Conservation (phyloP, 2,329 filamentous ascomycete species). For the Pyrenochaeta sp. region DNA sequence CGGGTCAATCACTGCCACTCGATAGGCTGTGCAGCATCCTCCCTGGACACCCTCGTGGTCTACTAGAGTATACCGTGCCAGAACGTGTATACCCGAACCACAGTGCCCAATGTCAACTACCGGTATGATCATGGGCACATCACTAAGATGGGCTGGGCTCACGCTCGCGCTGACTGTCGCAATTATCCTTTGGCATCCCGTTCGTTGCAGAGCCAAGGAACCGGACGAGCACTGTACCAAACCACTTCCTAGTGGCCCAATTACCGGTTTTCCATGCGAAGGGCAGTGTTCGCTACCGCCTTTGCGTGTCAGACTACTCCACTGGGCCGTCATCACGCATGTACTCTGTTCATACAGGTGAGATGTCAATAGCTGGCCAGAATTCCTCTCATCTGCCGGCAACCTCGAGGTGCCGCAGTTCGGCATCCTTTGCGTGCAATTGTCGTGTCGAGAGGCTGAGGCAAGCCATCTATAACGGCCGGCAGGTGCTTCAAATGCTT, state of each 20-base stretch:
- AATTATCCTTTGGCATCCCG: not conserved
- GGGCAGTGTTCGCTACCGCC: constrained; percentile 6
- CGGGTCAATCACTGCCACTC: constrained; percentile 14
- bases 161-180: too few species aligned
- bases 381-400: not conserved
- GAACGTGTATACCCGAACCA: too few species aligned
- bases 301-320: constrained; percentile 6
- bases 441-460: too few species aligned
- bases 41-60: not conserved
- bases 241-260: constrained; percentile 4
- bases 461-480: not conserved
- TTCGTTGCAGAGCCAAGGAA: not conserved
- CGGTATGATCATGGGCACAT: too few species aligned
- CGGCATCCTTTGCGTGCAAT: too few species aligned
- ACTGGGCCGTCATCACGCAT: not conserved
- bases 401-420: too few species aligned
- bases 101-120: too few species aligned
- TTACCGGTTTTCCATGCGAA: constrained; percentile 15
- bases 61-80: too few species aligned
- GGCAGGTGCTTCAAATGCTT: not conserved
- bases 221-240: constrained; percentile 1
- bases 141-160: too few species aligned
- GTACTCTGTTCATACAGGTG: not conserved
- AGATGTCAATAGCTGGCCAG: not conserved
- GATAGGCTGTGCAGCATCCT: constrained; percentile 9